These are phyloP conservation scores for Ceriops zippeliana DNA, from an alignment of 345 rosid species.

Conservation along the genomic window DNA sequence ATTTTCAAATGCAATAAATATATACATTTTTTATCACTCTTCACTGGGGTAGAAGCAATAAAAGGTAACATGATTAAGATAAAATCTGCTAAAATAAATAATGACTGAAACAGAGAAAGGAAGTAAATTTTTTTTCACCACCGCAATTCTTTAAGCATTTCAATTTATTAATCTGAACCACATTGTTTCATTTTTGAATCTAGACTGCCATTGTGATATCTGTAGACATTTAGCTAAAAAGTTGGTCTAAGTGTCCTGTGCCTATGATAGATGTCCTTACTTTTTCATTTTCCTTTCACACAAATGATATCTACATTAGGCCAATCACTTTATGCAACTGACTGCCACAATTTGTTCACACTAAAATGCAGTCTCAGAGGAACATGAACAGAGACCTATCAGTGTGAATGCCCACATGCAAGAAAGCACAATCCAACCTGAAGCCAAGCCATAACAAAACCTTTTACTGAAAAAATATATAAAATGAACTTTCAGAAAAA, in stretches of 20 bases:
- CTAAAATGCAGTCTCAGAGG: slow-evolving; percentile 8
- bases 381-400: neutral
- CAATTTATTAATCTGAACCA: neutral
- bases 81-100: neutral
- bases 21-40: neutral
- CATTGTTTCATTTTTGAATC: neutral
- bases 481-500: neutral
- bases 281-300: no score
- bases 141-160: neutral
- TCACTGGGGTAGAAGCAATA: neutral
- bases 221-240: neutral
- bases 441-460: neutral
- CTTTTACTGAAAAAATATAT: neutral
- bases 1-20: neutral
- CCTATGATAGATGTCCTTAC: no score
- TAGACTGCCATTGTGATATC: neutral
- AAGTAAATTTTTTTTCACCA: neutral
- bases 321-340: no score
- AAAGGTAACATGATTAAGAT: neutral
- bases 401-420: neutral
- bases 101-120: neutral
- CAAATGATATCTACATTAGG: no score
- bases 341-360: no score
- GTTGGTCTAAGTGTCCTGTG: no score
- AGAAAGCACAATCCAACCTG: neutral